These are phyloP conservation scores for Diplosphaera chodatii DNA, from an alignment of 139 green algal species.

Conservation along the genomic window DNA sequence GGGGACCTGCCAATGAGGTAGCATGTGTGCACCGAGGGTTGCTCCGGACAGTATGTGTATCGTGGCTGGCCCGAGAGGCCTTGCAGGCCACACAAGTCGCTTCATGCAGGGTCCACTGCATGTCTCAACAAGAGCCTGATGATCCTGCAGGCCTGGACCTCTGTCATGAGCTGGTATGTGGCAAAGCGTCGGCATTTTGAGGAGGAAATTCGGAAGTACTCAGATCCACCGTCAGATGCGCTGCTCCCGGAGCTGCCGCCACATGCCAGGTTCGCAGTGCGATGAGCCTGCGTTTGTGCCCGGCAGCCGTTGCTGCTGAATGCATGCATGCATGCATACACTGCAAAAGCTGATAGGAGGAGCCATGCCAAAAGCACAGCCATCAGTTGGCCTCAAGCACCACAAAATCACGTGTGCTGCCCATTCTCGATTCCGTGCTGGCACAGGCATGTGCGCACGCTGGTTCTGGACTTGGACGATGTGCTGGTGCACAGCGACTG, in stretches of 20 bases:
- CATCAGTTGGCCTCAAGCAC: no score
- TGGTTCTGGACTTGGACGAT: slow-evolving; percentile 95
- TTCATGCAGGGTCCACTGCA: no score
- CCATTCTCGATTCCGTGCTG: no score
- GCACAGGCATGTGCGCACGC: slow-evolving; percentile 73
- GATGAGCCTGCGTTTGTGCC: no score
- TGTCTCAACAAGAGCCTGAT: no score
- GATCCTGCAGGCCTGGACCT: slow-evolving; percentile 36
- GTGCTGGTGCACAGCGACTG: slow-evolving; percentile 89
- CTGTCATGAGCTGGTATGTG: slow-evolving; percentile 50
- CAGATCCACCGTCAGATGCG: slow-evolving; percentile 78
- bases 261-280: slow-evolving; percentile 30
- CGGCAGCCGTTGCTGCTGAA: no score
- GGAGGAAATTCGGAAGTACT: slow-evolving; percentile 65
- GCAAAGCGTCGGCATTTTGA: slow-evolving; percentile 43
- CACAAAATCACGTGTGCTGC: no score
- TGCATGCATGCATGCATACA: no score
- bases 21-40: slow-evolving; percentile 1
- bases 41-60: background rate
- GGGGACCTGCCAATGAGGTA: background rate
- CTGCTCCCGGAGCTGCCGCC: slow-evolving; percentile 86
- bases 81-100: no score
- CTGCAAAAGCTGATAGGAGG: no score
- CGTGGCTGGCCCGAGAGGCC: no score
- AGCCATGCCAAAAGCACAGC: background rate